Evolutionary conservation across 2,329 filamentous ascomycete species (phyloP), one percentile per base, ranked within the genome.

Genomic region (Graphiopsis chlorocephala): DNA sequence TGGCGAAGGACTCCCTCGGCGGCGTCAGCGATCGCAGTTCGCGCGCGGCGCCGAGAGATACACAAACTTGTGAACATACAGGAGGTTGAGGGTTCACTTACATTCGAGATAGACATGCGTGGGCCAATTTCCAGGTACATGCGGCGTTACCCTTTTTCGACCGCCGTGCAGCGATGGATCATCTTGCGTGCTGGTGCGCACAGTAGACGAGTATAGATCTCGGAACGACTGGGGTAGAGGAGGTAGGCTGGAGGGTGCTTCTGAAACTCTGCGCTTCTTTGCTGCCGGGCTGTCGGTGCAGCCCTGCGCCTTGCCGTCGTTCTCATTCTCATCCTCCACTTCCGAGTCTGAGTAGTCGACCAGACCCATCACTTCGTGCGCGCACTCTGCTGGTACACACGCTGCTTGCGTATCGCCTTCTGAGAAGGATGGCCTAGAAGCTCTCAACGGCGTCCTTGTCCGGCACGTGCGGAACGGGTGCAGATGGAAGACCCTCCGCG

Each of bases 41-140:
- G 45, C 45, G 63, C 38, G 56, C 42, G 23, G 42, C 38, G 26
- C 63, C 15, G 42, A 56, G 55, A 20, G 23, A 45, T 42, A 38
- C 23, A 53, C 7, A 42, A 20, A 38, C 3, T 35, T 3, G 25
- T 15, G 2, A 45, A 45, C 12, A 53, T 25, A 29, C 50, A 31
- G 38, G 26, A 23, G 29, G 20, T 4, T 3, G 28, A 17, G 31
- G 48, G 53, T 29, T 33, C 45, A 62, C 88, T 79, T 83, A 96
- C 95, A 99, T 80, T 98, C 94, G 64, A 97, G 82, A 76, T 96
- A 98, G 53, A 98, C 76, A 78, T 98, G 94, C 35, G 89, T 92
- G 1, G 94, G 92, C 95, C 95, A 99, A 76, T 93, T 92, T 66
- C 95, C 95, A 65, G 88, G 86, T 28, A 94, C 82, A 78, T 99